Base-by-base conservation (phyloP, 257 asterid species). In the Avicennia marina region DNA sequence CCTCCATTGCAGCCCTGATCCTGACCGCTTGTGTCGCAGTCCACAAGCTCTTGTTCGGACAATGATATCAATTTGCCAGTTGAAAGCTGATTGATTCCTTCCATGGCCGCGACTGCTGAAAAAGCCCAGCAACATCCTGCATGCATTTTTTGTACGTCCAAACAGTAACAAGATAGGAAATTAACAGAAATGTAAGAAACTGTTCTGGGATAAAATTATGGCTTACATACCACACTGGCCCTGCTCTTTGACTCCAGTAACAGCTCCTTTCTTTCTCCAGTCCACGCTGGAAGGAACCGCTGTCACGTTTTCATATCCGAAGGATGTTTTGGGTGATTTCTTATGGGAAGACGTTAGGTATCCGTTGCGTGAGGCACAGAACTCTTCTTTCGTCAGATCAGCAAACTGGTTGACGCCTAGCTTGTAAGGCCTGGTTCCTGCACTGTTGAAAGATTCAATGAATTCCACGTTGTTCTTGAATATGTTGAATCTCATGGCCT, bases 241-340 rank as follows among this genome's bases (percentile, higher is more conserved):
- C 55, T 77, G 83, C 50, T 77, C 66, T 64, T 77, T 77, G 22
- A 77, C 63, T 18, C 60, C 56, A 11, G 83, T 73, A 8, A 73
- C 80, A 0, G 80, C 83, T 4, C 77, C 80, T 27, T 63, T 56
- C 51, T 38, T 60, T 38, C 77, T 66, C 83, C 83, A 73, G 31
- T 73, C 83, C 64, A 66, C 15, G 17, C 46, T 43, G 5, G 41
- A 20, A 0, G 72, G 67, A 12, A 70, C 36, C 4, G 58, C 70
- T 25, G 33, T 73, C 3, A 59, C 72, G 44, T 73, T 77, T 1
- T 41, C 72, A 19, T 69, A 70, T 62, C 69, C 65, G 49, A 72
- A 72, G 44, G n/a, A n/a, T n/a, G n/a, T n/a, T n/a, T n/a, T n/a
- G n/a, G n/a, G n/a, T n/a, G n/a, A n/a, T n/a, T n/a, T n/a, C n/a